phyloP scores from a whole-genome alignment of 2,329 filamentous ascomycete genomes.

The Macroventuria anomochaeta region DNA sequence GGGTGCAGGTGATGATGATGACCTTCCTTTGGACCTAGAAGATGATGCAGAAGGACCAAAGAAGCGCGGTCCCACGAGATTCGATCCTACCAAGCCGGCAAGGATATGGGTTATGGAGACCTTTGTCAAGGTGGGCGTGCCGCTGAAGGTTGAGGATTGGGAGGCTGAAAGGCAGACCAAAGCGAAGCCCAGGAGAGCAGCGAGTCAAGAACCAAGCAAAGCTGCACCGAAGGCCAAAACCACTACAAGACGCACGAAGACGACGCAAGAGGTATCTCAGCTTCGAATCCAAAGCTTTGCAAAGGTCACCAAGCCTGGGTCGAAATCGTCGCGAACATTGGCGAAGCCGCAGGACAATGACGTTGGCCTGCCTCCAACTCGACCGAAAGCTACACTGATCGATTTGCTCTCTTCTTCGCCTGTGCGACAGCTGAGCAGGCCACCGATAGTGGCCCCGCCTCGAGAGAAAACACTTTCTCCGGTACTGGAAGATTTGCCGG shows the following conservation, averaged over 20 bases:
- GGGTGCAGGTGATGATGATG: constrained; percentile 37
- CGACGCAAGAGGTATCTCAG: constrained; percentile 26
- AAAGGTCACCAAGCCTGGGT: constrained; percentile 46
- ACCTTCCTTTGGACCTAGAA: constrained; percentile 37
- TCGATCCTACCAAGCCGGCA: constrained; percentile 70
- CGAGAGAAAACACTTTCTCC: constrained; percentile 30
- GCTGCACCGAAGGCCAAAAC: constrained; percentile 28
- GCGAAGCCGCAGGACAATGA: constrained; percentile 28
- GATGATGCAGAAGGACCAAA: constrained; percentile 50
- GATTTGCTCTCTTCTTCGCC: constrained; percentile 43
- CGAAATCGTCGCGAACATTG: constrained; percentile 24
- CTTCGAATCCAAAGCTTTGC: constrained; percentile 39
- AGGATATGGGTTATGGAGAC: constrained; percentile 73
- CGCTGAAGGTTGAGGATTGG: constrained; percentile 70
- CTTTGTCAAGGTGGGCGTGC: constrained; percentile 68
- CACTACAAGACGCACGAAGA: constrained; percentile 33
- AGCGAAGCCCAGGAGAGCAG: constrained; percentile 30
- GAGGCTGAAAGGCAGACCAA: constrained; percentile 51
- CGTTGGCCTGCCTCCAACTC: background rate
- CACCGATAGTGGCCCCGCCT: constrained; percentile 1
- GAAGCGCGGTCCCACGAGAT: constrained; percentile 56
- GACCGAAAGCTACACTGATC: constrained; percentile 20
- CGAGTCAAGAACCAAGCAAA: constrained; percentile 29
- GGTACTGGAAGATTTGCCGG: constrained; percentile 30
- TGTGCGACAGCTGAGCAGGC: constrained; percentile 5